phyloP scores from a whole-genome alignment of 805 yeast species.

The Candida golubevii region DNA sequence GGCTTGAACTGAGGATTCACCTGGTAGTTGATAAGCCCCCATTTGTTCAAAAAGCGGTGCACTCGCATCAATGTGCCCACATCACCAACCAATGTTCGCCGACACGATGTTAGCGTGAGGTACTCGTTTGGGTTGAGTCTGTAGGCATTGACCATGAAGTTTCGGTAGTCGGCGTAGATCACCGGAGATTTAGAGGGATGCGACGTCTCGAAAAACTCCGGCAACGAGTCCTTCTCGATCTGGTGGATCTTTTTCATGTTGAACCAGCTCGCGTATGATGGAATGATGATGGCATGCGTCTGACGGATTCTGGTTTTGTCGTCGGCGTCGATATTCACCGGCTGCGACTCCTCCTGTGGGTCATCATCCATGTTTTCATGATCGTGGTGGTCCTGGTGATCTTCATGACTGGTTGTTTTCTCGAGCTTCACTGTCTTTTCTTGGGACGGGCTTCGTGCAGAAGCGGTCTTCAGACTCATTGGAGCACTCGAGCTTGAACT shows the following conservation, averaged over 20 bases:
- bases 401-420: not conserved
- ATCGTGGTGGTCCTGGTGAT: not conserved
- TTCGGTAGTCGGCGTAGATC: constrained; percentile 75
- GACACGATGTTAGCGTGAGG: constrained; percentile 82
- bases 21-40: constrained; percentile 94
- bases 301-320: constrained; percentile 40
- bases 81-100: constrained; percentile 88
- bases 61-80: constrained; percentile 84
- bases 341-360: constrained; percentile 2
- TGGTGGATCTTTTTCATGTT: constrained; percentile 64
- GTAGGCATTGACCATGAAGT: constrained; percentile 85
- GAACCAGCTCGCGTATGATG: constrained; percentile 89
- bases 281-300: constrained; percentile 79
- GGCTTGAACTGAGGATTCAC: constrained; percentile 78
- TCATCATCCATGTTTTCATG: constrained; percentile 1
- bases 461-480: no score
- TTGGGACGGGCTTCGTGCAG: not conserved
- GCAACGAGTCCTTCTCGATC: constrained; percentile 78
- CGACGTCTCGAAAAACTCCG: constrained; percentile 76
- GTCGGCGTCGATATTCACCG: constrained; percentile 13
- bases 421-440: constrained; percentile 2
- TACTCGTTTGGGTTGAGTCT: constrained; percentile 87
- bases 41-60: constrained; percentile 76
- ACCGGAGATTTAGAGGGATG: constrained; percentile 78
- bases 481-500: no score